Percentiles rank a stretch among this genome's conserved stretches.
Evolutionary conservation across 306 rosid genomes (phyloP).

Genomic region (Chamaecrista fasciculata): DNA sequence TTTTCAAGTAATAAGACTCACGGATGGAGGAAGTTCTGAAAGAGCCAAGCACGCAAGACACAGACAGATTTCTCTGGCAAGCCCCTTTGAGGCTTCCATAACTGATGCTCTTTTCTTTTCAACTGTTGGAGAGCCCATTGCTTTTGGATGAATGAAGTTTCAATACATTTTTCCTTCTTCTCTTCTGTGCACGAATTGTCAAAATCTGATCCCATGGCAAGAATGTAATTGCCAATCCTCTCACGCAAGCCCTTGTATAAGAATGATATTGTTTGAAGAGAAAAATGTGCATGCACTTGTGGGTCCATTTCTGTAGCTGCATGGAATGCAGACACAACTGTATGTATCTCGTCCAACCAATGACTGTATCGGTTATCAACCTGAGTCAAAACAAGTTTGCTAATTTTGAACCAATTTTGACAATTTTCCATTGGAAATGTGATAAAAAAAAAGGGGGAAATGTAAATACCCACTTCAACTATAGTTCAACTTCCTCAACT

Average conservation of each 20-base stretch:
- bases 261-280: slow-evolving; percentile 56
- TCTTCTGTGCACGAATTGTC: slow-evolving; percentile 42
- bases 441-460: too few relatives aligned
- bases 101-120: slow-evolving; percentile 68
- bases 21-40: slow-evolving; percentile 98
- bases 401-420: neutral
- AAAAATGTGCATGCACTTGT: slow-evolving; percentile 63
- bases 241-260: slow-evolving; percentile 73
- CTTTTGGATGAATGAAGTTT: slow-evolving; percentile 60
- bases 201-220: slow-evolving; percentile 46
- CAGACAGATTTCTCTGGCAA: slow-evolving; percentile 92
- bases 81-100: slow-evolving; percentile 97
- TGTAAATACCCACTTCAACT: too few relatives aligned
- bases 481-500: too few relatives aligned
- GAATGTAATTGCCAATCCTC: slow-evolving; percentile 62
- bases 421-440: neutral
- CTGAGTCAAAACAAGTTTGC: slow-evolving; percentile 36
- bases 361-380: slow-evolving; percentile 73
- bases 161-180: slow-evolving; percentile 51
- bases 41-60: slow-evolving; percentile 85
- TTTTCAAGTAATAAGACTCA: slow-evolving; percentile 34
- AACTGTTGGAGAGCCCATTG: slow-evolving; percentile 85
- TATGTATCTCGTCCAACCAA: slow-evolving; percentile 79
- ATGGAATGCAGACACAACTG: slow-evolving; percentile 74
- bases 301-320: slow-evolving; percentile 86